Base-by-base conservation (phyloP, 2,329 filamentous ascomycete genomes). In the Herpomyces periplanetae region DNA sequence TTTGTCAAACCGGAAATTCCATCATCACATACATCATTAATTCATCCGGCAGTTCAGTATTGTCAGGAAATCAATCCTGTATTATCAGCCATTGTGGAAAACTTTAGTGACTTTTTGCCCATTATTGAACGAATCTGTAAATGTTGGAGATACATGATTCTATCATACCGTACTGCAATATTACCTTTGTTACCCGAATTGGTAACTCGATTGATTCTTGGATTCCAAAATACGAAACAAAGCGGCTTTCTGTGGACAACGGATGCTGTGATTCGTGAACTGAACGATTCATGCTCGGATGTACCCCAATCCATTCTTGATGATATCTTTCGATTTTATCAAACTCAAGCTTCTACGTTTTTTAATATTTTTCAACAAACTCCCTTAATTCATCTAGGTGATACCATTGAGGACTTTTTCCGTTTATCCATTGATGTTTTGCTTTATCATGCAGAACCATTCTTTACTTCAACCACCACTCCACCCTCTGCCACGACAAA, bases 231-330 rank as follows among this genome's bases (percentile, higher is more conserved):
- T 8, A 88, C 75, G 5, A 55, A 60, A 24, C 75, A 96, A 39
- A 80, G 80, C 6, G 88, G 75, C 36, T 96, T 96, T 48, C 47
- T 96, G n/a, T 96, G 80, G 80, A 75, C 80, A 1, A 88, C 75
- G 2, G 66, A 73, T 27, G 69, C 75, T 5, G 84, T 96, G 25
- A 51, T 96, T 12, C 63, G 80, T 23, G 80, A 96, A 36, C 96
- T 91, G 34, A 80, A 69, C 0, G 68, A 85, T 29, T 71, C 75
- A 16, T 56, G 65, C 16, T 71, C 87, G 28, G 56, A 65, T 24
- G 65, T 91, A 9, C 62, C 75, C 21, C 50, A 60, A 19, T 45
- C 51, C n/a, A 84, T 69, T 4, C 66, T 65, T 8, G 58, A 69
- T 21, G 64, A 64, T 26, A 84, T 96, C 21, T 96, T 84, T 40